Evolutionary conservation across 495 filamentous ascomycete species (phyloP).

Genomic region (Aspergillus steynii): DNA sequence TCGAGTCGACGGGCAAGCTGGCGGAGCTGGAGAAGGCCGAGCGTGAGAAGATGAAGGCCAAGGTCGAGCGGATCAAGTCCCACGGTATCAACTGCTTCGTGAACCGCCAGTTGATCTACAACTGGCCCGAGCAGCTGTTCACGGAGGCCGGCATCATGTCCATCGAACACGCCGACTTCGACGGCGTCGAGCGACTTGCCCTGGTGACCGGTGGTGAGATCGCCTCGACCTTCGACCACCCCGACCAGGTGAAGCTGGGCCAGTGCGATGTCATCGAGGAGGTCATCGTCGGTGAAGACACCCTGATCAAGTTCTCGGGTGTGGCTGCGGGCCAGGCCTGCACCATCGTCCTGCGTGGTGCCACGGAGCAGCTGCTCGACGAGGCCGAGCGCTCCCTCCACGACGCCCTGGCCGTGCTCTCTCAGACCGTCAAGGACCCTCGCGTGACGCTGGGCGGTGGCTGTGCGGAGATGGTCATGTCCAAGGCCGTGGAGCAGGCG

Average conservation of each 20-base stretch:
- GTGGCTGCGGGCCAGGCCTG: constrained; percentile 93
- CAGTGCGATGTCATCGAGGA: constrained; percentile 96
- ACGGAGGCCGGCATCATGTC: constrained; percentile 96
- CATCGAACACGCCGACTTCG: constrained; percentile 98
- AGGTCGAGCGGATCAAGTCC: constrained; percentile 97
- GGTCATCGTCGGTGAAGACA: constrained; percentile 96
- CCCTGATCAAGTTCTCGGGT: constrained; percentile 94
- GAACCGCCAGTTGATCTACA: constrained; percentile 98
- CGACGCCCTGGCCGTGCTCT: constrained; percentile 94
- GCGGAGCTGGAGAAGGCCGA: constrained; percentile 97
- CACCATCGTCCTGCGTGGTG: constrained; percentile 94
- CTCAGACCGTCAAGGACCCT: constrained; percentile 93
- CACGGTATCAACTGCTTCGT: constrained; percentile 99
- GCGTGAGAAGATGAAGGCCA: constrained; percentile 98
- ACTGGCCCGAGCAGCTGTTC: constrained; percentile 99
- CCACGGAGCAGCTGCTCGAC: constrained; percentile 93
- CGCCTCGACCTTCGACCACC: constrained; percentile 95
- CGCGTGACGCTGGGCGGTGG: constrained; percentile 93
- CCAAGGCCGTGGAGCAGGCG: constrained; percentile 92
- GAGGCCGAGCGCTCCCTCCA: constrained; percentile 95
- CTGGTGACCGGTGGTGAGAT: constrained; percentile 97
- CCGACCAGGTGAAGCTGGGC: constrained; percentile 93
- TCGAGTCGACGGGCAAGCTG: constrained; percentile 87
- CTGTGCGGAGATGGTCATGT: constrained; percentile 98
- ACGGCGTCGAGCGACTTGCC: constrained; percentile 92